phyloP scores from a whole-genome alignment of 306 rosid genomes.

The Inga oerstediana region DNA sequence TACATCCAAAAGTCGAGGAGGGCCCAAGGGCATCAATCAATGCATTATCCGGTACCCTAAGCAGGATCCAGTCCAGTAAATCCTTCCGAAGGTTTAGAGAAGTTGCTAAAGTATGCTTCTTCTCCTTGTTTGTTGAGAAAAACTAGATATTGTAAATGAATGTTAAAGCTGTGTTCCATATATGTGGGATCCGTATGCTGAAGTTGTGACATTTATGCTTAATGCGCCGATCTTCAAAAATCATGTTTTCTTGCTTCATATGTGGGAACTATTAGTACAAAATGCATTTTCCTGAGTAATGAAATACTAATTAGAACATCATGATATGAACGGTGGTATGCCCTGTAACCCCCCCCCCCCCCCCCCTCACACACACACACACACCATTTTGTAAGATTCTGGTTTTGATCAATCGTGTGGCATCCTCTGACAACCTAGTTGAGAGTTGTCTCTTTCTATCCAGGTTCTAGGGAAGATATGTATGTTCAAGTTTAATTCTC shows the following conservation, averaged over 20 bases:
- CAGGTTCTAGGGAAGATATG: neutral
- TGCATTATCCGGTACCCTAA: conserved; percentile 85
- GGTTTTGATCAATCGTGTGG: neutral
- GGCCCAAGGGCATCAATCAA: conserved; percentile 70
- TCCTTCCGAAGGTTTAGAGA: conserved; percentile 87
- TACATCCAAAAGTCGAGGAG: conserved; percentile 73
- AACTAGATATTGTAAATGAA: conserved; percentile 20
- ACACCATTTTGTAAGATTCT: neutral
- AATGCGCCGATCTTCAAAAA: neutral
- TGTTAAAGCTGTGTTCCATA: conserved; percentile 18
- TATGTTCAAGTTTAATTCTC: neutral
- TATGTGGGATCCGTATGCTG: conserved; percentile 12
- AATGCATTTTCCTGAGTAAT: conserved; percentile 4
- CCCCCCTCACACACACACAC: neutral
- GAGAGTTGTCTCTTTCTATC: neutral
- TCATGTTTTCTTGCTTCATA: conserved; percentile 1
- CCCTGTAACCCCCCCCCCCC: neutral
- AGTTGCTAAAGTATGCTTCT: conserved; percentile 80
- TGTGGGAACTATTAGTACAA: neutral
- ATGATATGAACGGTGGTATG: conserved; percentile 20
- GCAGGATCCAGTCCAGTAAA: conserved; percentile 88
- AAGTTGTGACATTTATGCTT: conserved; percentile 8
- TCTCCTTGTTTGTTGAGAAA: conserved; percentile 22
- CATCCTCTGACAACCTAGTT: neutral
- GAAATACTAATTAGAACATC: neutral